Evolutionary conservation across 2,329 filamentous ascomycete species (phyloP).

Genomic region (Fusarium ambrosium): DNA sequence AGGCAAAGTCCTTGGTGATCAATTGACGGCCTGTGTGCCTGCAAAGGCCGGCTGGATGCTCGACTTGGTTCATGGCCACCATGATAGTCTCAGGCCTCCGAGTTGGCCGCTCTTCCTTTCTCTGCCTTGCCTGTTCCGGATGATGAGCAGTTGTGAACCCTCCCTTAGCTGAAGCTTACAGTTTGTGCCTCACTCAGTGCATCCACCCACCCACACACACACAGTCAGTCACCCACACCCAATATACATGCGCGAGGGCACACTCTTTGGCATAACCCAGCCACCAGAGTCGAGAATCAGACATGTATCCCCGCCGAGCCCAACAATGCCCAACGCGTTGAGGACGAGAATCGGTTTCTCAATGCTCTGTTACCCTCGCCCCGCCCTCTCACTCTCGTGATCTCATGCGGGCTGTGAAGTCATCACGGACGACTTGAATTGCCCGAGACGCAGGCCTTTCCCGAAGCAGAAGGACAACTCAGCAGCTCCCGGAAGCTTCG

Average conservation of each 20-base stretch:
- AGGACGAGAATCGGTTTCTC: slow-evolving; percentile 24
- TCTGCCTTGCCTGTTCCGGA: slow-evolving; percentile 26
- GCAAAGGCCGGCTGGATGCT: slow-evolving; percentile 12
- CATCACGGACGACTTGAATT: slow-evolving; percentile 44
- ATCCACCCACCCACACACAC: slow-evolving; percentile 36
- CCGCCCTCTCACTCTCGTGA: slow-evolving; percentile 36
- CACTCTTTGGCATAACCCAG: slow-evolving; percentile 36
- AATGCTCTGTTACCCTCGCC: slow-evolving; percentile 14
- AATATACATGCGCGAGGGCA: slow-evolving; percentile 37
- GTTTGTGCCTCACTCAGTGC: slow-evolving; percentile 34
- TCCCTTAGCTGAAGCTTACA: slow-evolving; percentile 32
- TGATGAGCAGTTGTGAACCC: slow-evolving; percentile 32
- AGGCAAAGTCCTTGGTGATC: slow-evolving; percentile 19
- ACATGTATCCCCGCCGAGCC: slow-evolving; percentile 41
- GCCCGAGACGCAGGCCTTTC: slow-evolving; percentile 48
- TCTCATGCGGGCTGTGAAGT: slow-evolving; percentile 47
- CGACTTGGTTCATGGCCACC: slow-evolving; percentile 24
- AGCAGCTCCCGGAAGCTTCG: slow-evolving; percentile 41
- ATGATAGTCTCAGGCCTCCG: slow-evolving; percentile 30
- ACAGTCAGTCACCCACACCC: slow-evolving; percentile 29
- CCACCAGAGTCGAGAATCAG: slow-evolving; percentile 35
- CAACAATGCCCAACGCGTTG: slow-evolving; percentile 45
- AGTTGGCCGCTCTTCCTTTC: slow-evolving; percentile 33
- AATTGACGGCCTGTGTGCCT: slow-evolving; percentile 29
- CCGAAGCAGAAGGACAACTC: slow-evolving; percentile 52